A percentile compares a stretch with the other conserved stretches of the same genome.
These are phyloP conservation scores for Podosphaera leucotricha DNA, from an alignment of 2,329 filamentous ascomycete genomes.

Conservation along the genomic window DNA sequence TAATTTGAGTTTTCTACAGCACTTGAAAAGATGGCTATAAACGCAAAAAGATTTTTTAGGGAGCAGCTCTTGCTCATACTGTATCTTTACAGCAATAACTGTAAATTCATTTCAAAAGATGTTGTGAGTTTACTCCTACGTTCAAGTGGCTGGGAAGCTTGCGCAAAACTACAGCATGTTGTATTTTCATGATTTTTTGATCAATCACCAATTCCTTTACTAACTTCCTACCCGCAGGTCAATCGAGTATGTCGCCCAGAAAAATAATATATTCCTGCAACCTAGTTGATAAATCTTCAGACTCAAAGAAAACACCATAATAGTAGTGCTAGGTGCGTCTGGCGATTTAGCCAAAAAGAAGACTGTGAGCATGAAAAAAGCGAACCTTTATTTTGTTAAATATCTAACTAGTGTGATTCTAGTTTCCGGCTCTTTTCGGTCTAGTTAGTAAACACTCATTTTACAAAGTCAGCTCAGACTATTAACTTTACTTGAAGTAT, in stretches of 20 bases:
- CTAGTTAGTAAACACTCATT: constrained; percentile 41
- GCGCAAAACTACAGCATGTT: neutral
- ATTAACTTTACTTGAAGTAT: constrained; percentile 33
- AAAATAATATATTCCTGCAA: neutral
- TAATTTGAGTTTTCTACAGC: neutral
- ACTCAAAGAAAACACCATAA: constrained; percentile 95
- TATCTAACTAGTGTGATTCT: constrained; percentile 7
- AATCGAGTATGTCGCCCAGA: neutral
- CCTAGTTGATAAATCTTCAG: constrained; percentile 32
- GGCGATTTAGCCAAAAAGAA: constrained; percentile 99
- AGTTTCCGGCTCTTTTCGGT: constrained; percentile 95
- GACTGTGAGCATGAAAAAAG: constrained; percentile 38
- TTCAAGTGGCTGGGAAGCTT: neutral
- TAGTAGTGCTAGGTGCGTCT: constrained; percentile 88
- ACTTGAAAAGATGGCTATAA: neutral
- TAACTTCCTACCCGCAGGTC: neutral
- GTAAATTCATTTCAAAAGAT: neutral
- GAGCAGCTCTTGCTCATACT: neutral
- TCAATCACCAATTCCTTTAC: neutral
- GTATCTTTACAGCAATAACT: neutral
- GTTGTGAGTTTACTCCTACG: neutral
- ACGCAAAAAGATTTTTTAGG: neutral
- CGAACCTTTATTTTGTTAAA: neutral
- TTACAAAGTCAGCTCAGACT: constrained; percentile 1
- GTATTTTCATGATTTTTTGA: neutral